Evolutionary conservation across 257 asterid genomes (phyloP).

Genomic region (Solanum corneliomulleri): DNA sequence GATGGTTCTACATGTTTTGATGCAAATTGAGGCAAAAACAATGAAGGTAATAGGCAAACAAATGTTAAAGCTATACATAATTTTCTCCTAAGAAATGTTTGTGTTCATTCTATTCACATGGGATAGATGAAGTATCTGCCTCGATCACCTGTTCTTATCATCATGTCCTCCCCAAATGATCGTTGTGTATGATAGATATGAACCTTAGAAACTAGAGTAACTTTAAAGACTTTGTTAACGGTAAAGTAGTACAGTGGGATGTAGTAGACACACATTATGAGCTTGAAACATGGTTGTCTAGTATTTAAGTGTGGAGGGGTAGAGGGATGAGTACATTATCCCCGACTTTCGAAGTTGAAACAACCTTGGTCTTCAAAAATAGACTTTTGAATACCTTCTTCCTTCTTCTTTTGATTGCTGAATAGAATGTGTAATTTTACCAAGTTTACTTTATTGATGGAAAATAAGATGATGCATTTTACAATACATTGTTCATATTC

Average conservation of each 20-base stretch:
- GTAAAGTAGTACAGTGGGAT: background rate
- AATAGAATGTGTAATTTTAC: background rate
- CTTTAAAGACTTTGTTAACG: background rate
- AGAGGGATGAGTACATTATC: background rate
- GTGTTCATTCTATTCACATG: background rate
- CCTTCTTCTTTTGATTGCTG: background rate
- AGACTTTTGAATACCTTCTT: background rate
- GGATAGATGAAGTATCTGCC: background rate
- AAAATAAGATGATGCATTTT: background rate
- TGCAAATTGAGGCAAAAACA: background rate
- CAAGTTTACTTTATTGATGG: background rate
- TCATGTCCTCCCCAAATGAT: background rate
- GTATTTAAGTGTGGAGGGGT: background rate
- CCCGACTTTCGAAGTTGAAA: background rate
- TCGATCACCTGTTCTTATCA: background rate
- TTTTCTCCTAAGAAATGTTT: background rate
- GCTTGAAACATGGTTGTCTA: background rate
- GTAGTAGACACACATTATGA: background rate
- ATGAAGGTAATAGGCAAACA: background rate
- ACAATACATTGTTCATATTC: background rate
- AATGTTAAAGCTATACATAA: background rate
- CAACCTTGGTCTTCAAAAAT: background rate
- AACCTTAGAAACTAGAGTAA: background rate
- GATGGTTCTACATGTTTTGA: background rate
- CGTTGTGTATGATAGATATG: background rate